Conservation (phyloP, 805 yeast species). For the Pichia kluyveri region DNA sequence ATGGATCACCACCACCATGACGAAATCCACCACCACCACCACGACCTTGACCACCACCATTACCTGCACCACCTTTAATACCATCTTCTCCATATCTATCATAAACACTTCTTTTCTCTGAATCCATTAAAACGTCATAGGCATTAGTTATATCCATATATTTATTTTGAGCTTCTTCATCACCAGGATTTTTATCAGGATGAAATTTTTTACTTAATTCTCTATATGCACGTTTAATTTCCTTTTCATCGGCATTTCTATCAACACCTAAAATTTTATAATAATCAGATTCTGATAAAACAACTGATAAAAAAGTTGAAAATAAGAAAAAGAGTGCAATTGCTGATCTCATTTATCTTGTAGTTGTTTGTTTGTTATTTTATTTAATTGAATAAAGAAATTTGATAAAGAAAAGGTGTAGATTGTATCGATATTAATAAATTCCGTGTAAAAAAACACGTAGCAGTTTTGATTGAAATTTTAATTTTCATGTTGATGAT, state of each 20-base stretch:
- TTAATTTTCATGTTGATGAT: too few relatives aligned
- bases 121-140: slow-evolving; percentile 72
- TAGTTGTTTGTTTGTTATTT: too few relatives aligned
- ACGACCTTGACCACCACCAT: slow-evolving; percentile 22
- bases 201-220: slow-evolving; percentile 77
- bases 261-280: slow-evolving; percentile 59
- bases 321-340: background rate
- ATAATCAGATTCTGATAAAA: slow-evolving; percentile 31
- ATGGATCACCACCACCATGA: slow-evolving; percentile 35
- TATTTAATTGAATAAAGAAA: too few relatives aligned
- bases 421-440: too few relatives aligned
- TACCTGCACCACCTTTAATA: slow-evolving; percentile 51
- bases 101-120: slow-evolving; percentile 57
- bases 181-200: slow-evolving; percentile 87
- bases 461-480: too few relatives aligned
- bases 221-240: slow-evolving; percentile 80
- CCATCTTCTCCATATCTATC: slow-evolving; percentile 77
- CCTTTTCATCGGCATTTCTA: slow-evolving; percentile 63
- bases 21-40: slow-evolving; percentile 26
- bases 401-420: too few relatives aligned
- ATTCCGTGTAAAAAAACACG: too few relatives aligned
- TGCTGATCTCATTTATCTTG: too few relatives aligned
- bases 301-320: slow-evolving; percentile 8
- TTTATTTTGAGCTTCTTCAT: slow-evolving; percentile 73
- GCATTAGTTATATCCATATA: slow-evolving; percentile 92